Conservation (phyloP, 2,329 filamentous ascomycete species). For the Teratosphaeria viscida region DNA sequence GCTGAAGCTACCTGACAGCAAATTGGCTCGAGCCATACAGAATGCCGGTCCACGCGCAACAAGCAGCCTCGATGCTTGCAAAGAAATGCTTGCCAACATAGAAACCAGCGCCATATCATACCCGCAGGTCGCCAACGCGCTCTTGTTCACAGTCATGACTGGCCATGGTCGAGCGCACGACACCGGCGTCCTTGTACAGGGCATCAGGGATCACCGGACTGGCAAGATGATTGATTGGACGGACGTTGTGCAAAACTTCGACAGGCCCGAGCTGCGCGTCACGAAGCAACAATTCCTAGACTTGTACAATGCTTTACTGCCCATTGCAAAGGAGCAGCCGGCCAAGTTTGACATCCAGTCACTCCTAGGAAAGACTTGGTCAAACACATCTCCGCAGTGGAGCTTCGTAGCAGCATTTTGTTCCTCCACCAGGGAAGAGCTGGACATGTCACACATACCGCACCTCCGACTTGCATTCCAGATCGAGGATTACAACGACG, state of each 20-base stretch:
- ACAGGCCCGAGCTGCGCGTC: conserved; percentile 65
- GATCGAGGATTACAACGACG: conserved; percentile 50
- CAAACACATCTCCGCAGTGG: conserved; percentile 73
- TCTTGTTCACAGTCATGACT: conserved; percentile 59
- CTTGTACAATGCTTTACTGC: conserved; percentile 68
- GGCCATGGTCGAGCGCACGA: conserved; percentile 55
- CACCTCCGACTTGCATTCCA: conserved; percentile 70
- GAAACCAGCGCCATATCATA: conserved; percentile 60
- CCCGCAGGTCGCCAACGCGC: conserved; percentile 68
- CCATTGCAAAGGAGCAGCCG: conserved; percentile 50
- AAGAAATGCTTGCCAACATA: conserved; percentile 46
- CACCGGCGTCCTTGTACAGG: conserved; percentile 55
- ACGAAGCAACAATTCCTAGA: conserved; percentile 70
- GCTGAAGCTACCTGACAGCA: conserved; percentile 49
- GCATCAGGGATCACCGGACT: conserved; percentile 44
- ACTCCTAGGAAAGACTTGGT: conserved; percentile 82
- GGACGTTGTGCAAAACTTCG: conserved; percentile 67
- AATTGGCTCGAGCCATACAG: conserved; percentile 57
- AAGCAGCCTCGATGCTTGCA: conserved; percentile 59
- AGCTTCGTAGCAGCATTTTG: conserved; percentile 89
- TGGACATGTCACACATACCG: conserved; percentile 79
- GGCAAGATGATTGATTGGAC: conserved; percentile 52
- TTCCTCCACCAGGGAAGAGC: conserved; percentile 60
- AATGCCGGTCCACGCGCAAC: conserved; percentile 66
- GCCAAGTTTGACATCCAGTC: conserved; percentile 69